These are phyloP conservation scores for Tausonia pullulans DNA, from an alignment of 1,284 basidiomycete species.

Conservation along the genomic window DNA sequence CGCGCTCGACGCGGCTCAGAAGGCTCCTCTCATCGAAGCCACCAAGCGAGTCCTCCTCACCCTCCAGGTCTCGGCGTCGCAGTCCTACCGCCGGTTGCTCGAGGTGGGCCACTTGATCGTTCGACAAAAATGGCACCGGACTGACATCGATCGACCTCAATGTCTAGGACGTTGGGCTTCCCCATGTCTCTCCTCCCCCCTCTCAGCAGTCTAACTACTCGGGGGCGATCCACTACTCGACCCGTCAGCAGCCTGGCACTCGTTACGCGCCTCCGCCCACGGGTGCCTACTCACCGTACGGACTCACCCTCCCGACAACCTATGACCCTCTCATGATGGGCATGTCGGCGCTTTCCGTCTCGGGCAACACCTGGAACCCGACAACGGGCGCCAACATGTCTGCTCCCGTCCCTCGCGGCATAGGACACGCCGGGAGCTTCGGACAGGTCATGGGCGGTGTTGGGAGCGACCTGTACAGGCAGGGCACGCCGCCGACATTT, in stretches of 20 bases:
- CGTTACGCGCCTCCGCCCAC: neutral
- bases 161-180: conserved; percentile 11
- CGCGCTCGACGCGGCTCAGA: conserved; percentile 61
- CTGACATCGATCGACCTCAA: neutral
- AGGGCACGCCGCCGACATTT: conserved; percentile 6
- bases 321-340: conserved; percentile 11
- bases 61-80: conserved; percentile 76
- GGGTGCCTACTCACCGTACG: conserved; percentile 4
- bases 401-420: neutral
- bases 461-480: neutral
- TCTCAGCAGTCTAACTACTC: neutral
- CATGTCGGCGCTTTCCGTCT: neutral
- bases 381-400: neutral
- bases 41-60: conserved; percentile 78
- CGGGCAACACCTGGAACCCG: neutral
- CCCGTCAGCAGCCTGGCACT: neutral
- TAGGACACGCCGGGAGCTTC: neutral
- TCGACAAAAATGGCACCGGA: neutral
- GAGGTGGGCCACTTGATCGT: conserved; percentile 41
- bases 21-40: conserved; percentile 61
- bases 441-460: conserved; percentile 1
- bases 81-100: conserved; percentile 83
- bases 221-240: neutral
- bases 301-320: neutral
- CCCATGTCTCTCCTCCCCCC: neutral